Base-by-base conservation (phyloP, 164 flowering plant species). In the Magnolia changhungtana region DNA sequence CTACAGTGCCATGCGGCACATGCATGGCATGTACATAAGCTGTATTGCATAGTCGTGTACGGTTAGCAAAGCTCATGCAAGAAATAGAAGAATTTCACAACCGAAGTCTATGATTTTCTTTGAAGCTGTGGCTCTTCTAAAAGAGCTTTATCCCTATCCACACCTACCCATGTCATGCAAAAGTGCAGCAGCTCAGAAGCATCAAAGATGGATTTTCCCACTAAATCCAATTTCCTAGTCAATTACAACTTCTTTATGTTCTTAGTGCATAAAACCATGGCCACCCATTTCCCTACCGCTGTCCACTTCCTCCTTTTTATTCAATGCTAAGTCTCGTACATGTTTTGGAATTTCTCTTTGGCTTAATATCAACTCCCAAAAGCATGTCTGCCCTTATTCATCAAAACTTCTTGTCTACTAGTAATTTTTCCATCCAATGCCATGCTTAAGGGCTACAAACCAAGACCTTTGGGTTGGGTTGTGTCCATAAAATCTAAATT, bases 241-340 rank as follows among this genome's bases (percentile, higher is more conserved):
- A 55, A 55, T 55, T 55, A 16, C 61, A 64, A 64, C 19, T n/a
- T 64, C 72, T 76, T 8, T 37, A 37, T 50, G 65, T 21, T 21
- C 63, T 50, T 77, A 14, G 20, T 77, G 76, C 69, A 76, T 72
- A 80, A 69, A 52, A 49, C 64, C 27, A 37, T 73, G 79, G 72
- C 80, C 83, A 77, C 74, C 72, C 79, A 77, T 79, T 76, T 80
- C 80, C 67, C 63, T 55, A 55, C 61, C 61, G 10, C 4, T 55
- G 61, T 19, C 18, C 67, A n/a, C 49, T 24, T 67, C 63, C 13
- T 51, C 52, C 7, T 72, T 45, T 50, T 74, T 51, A 29, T 27
- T 37, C 10, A 61, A 14, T 7, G 45, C 49, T 24, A 63, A 23
- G 72, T 74, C 72, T 51, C 76, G 50, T 55, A 27, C 74, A 72